Base-by-base conservation (phyloP, 805 yeast species). In the Barnettozyma sucrosica region DNA sequence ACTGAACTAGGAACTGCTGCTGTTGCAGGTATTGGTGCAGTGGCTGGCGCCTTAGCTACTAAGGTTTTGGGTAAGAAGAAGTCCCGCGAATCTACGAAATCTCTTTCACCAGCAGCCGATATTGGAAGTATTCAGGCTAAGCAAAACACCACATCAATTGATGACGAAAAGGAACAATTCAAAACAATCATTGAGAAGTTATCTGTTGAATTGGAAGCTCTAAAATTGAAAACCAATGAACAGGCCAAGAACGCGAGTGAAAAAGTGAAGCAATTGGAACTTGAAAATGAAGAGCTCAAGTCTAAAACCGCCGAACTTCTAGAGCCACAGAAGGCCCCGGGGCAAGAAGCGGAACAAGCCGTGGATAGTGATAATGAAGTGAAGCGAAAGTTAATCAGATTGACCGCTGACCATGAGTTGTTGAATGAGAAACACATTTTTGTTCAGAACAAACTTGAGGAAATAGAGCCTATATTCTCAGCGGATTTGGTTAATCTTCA, bases 171-270 rank as follows among this genome's bases (percentile, higher is more conserved):
- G 42, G 54, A 54, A 34, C 57, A 62, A 34, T 57, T 64, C 40
- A 63, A 57, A 37, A 50, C 52, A 41, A 39, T 69, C 10, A 57
- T 70, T 19, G 56, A 60, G 20, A 53, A 59, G 5, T 41, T 71
- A 32, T 66, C 71, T 14, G 46, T 49, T 19, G 74, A 70, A 45
- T 51, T 71, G 36, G 61, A 63, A 18, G 59, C 62, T 11, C 57
- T 78, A 45, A 75, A 70, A 51, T 19, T 53, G 3, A 71, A 71
- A 38, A 74, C 79, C 52, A 72, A 70, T 48, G 63, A 64, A 5
- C 82, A 80, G 52, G 81, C 84, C 52, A 70, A 67, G 43, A 66
- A 70, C 43, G 90, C 89, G 0, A 76, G 80, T 53, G 71, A 71
- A 18, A 75, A 74, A 48, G 80, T 84, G 20, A 63, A 63, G 20